These are phyloP conservation scores for Tubosaeta sp. DNA, from an alignment of 768 basidiomycete species.

Conservation along the genomic window DNA sequence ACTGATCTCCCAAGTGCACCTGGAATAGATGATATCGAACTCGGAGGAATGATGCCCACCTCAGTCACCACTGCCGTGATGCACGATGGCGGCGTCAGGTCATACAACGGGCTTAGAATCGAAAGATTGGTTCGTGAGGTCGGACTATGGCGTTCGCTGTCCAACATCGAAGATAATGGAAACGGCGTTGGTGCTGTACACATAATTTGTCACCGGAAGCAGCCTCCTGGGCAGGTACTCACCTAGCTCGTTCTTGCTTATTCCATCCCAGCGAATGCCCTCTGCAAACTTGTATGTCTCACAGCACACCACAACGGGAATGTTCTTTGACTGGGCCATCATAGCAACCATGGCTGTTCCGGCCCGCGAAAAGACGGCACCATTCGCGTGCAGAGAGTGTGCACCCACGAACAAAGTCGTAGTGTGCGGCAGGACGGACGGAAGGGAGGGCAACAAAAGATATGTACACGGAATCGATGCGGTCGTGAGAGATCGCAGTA, in stretches of 20 bases:
- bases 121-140: conserved; percentile 55
- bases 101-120: conserved; percentile 85
- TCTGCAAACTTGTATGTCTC: conserved; percentile 99
- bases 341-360: conserved; percentile 96
- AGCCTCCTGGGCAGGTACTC: conserved; percentile 14
- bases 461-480: conserved; percentile 83
- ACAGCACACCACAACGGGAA: conserved; percentile 95
- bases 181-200: conserved; percentile 27
- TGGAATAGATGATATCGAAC: conserved; percentile 81
- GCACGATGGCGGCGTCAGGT: conserved; percentile 85
- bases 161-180: conserved; percentile 13
- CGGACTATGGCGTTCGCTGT: conserved; percentile 6
- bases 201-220: neutral
- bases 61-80: conserved; percentile 98
- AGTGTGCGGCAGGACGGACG: conserved; percentile 74
- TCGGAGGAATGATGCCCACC: conserved; percentile 92
- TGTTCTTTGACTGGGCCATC: conserved; percentile 85
- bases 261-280: conserved; percentile 85
- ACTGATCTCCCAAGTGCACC: conserved; percentile 46
- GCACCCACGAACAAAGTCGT: conserved; percentile 88
- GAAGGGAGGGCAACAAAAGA: conserved; percentile 81
- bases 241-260: conserved; percentile 97
- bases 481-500: conserved; percentile 65
- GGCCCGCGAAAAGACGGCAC: conserved; percentile 88
- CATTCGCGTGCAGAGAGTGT: conserved; percentile 92